phyloP scores from a whole-genome alignment of 2,329 filamentous ascomycete genomes.

The Venturia asperata region DNA sequence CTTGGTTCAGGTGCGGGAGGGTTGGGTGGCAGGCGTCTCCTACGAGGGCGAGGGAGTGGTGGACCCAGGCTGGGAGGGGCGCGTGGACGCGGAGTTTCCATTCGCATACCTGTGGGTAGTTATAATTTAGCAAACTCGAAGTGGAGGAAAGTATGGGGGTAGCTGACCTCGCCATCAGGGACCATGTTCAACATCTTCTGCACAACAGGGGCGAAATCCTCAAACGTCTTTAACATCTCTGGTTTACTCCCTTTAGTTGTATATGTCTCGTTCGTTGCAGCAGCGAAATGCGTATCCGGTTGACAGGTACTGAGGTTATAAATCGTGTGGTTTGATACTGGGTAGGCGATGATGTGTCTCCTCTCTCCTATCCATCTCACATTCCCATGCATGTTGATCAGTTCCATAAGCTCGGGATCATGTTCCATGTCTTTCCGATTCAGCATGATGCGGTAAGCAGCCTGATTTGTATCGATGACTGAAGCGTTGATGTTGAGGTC shows the following conservation, averaged over 20 bases:
- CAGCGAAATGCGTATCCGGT: constrained; percentile 53
- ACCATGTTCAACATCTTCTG: constrained; percentile 55
- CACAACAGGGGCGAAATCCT: constrained; percentile 55
- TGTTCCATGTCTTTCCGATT: constrained; percentile 57
- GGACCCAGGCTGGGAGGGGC: constrained; percentile 55
- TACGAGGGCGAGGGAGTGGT: constrained; percentile 46
- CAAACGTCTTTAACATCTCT: constrained; percentile 53
- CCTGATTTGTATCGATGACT: constrained; percentile 64
- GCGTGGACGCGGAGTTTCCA: constrained; percentile 59
- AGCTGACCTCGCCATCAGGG: constrained; percentile 49
- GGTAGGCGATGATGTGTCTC: constrained; percentile 72
- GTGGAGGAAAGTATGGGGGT: neutral
- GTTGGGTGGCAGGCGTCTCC: constrained; percentile 58
- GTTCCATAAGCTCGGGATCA: constrained; percentile 59
- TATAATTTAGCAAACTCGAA: neutral
- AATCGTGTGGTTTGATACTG: constrained; percentile 58
- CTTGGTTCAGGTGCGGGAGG: constrained; percentile 57
- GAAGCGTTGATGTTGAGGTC: constrained; percentile 46
- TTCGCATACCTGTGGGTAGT: constrained; percentile 45
- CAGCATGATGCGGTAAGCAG: constrained; percentile 73
- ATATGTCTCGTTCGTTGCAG: constrained; percentile 53
- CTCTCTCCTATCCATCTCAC: constrained; percentile 70
- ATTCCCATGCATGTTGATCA: constrained; percentile 60
- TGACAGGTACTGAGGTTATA: constrained; percentile 61
- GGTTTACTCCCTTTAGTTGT: constrained; percentile 55